Conservation (phyloP, 2,329 filamentous ascomycete species). For the Orbilia blumenaviensis region DNA sequence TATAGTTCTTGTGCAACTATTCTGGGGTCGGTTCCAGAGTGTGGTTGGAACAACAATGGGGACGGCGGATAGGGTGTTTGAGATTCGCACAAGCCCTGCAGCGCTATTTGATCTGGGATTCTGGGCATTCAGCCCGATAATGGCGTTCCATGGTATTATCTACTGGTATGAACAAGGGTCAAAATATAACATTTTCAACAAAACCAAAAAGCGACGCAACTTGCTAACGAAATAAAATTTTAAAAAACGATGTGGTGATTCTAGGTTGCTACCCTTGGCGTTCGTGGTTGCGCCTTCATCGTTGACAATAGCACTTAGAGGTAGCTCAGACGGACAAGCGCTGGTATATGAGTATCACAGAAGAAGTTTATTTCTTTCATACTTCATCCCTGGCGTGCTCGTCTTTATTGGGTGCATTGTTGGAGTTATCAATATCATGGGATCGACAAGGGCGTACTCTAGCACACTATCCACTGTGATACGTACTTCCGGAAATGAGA, state of each 20-base stretch:
- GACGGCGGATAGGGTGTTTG: slow-evolving; percentile 3
- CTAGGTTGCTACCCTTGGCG: slow-evolving; percentile 37
- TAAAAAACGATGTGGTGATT: no score
- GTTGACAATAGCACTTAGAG: background rate
- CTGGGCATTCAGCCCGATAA: slow-evolving; percentile 26
- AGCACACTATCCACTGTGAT: slow-evolving; percentile 37
- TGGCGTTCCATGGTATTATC: slow-evolving; percentile 19
- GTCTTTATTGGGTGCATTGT: slow-evolving; percentile 13
- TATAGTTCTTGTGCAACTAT: slow-evolving; percentile 18
- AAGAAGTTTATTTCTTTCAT: slow-evolving; percentile 20
- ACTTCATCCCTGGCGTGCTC: slow-evolving; percentile 25
- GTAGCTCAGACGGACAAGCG: background rate
- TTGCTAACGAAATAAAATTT: background rate
- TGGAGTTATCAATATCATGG: slow-evolving; percentile 5
- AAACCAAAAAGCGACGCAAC: background rate
- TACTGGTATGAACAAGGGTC: slow-evolving; percentile 30
- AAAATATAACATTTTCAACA: slow-evolving; percentile 6
- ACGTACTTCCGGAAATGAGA: slow-evolving; percentile 13
- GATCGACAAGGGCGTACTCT: slow-evolving; percentile 20
- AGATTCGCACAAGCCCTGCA: slow-evolving; percentile 16
- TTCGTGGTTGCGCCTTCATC: background rate
- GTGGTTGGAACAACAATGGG: slow-evolving; percentile 9
- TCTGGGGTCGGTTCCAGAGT: slow-evolving; percentile 18
- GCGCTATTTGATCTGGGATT: slow-evolving; percentile 34
- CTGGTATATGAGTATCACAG: slow-evolving; percentile 26